Evolutionary conservation across 1,284 basidiomycete genomes (phyloP).

Genomic region (Cutaneotrichosporon sp.): DNA sequence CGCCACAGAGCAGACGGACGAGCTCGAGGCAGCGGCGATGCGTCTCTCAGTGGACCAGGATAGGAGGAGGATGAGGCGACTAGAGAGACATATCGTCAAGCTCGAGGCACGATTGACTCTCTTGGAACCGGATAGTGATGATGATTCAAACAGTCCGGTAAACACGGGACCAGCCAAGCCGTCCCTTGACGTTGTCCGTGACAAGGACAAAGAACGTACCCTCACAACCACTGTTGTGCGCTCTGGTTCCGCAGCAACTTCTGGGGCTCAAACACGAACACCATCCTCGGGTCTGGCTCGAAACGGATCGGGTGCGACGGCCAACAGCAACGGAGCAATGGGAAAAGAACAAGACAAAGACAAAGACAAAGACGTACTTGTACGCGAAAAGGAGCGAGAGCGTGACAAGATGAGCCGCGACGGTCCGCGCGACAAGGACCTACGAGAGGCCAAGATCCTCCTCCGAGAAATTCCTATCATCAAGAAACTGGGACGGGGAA

Average conservation of each 20-base stretch:
- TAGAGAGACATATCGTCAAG: slow-evolving; percentile 6
- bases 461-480: neutral
- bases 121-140: slow-evolving; percentile 3
- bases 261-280: neutral
- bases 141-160: neutral
- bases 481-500: neutral
- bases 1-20: neutral
- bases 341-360: neutral
- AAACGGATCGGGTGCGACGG: neutral
- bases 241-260: neutral
- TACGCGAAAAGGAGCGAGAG: neutral
- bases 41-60: slow-evolving; percentile 5
- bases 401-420: neutral
- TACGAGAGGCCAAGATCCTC: slow-evolving; percentile 5
- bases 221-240: neutral
- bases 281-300: neutral
- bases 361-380: neutral
- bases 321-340: neutral
- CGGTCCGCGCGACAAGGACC: neutral
- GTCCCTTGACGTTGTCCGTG: neutral
- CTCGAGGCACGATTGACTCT: slow-evolving; percentile 7
- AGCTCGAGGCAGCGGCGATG: slow-evolving; percentile 2
- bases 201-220: neutral
- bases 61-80: neutral
- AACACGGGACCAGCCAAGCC: neutral